Conservation (phyloP, 306 rosid species). For the Rosa chinensis region DNA sequence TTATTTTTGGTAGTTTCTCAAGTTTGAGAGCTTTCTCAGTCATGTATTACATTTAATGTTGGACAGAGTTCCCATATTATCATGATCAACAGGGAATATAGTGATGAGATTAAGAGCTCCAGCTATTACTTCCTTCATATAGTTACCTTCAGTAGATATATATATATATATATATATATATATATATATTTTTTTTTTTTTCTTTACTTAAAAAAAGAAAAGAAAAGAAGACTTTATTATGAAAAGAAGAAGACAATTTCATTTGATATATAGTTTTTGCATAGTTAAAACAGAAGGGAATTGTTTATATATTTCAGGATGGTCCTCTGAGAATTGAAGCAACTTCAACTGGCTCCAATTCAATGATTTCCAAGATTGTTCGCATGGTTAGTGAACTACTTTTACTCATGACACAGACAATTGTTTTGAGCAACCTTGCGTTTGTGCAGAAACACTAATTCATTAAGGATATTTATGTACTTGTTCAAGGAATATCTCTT, state of each 20-base stretch:
- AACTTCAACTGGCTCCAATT: slow-evolving; percentile 91
- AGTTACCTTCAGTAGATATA: not conserved
- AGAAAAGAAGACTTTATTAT: not conserved
- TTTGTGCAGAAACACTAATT: slow-evolving; percentile 1
- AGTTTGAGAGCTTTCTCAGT: not conserved
- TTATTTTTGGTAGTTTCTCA: not conserved
- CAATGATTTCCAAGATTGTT: slow-evolving; percentile 88
- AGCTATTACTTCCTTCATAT: not conserved
- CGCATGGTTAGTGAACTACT: slow-evolving; percentile 67
- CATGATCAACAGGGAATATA: not conserved
- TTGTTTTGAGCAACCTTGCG: not conserved
- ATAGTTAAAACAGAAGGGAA: slow-evolving; percentile 16
- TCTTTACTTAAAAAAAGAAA: not conserved
- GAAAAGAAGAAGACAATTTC: not conserved
- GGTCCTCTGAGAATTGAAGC: slow-evolving; percentile 96
- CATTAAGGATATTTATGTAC: not conserved
- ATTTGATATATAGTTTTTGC: slow-evolving; percentile 4
- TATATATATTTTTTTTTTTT: no score
- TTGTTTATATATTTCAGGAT: slow-evolving; percentile 62
- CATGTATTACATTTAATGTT: not conserved
- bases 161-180: no score
- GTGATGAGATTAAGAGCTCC: not conserved
- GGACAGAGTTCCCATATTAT: not conserved
- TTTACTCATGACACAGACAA: not conserved
- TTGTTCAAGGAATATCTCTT: not conserved